Evolutionary conservation across 2,329 filamentous ascomycete genomes (phyloP), one percentile per base, ranked within the genome.

Genomic region (Ceratocystis variospora): DNA sequence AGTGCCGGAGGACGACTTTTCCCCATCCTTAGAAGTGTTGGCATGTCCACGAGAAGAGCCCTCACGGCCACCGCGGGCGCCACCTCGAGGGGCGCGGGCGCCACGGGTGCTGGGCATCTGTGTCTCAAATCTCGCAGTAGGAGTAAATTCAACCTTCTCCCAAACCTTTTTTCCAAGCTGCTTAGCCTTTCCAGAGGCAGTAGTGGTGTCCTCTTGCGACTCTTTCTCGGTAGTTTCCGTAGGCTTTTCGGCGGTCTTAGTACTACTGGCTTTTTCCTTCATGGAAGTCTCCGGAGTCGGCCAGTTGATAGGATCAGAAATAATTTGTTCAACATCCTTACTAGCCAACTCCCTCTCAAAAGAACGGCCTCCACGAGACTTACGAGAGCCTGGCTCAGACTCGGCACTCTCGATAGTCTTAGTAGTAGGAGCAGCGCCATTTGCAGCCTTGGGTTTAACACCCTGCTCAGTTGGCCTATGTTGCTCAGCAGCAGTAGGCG

Each of bases 101-200:
- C 77, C 76, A 69, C 81, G 80, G 70, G 77, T 73, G 59, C 76
- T 77, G 15, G 87, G 85, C 50, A 96, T 75, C 33, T 88, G 90
- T 0, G 94, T 96, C 74, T 90, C 88, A 76, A 96, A 97, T 67
- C 87, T 86, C 62, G 94, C 90, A 15, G 85, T 87, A 7, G 91
- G 93, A 12, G 89, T 90, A 72, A 92, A 93, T 44, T 87, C 84
- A 67, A 96, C 83, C 0, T 86, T 82, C 67, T 89, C 86, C 93
- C 94, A 97, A 72, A 91, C 89, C 71, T 88, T 85, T 79, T 95
- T 95, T n/a, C 57, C 57, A 19, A 45, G 22, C 81, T 86, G 75
- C 78, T 83, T 71, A 28, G 77, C 72, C 72, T 82, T 82, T 62
- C 72, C 72, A 68, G 77, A 71, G 22, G 70, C 70, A 25, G 55